phyloP scores from a whole-genome alignment of 257 asterid genomes.

The Anisodus acutangulus region DNA sequence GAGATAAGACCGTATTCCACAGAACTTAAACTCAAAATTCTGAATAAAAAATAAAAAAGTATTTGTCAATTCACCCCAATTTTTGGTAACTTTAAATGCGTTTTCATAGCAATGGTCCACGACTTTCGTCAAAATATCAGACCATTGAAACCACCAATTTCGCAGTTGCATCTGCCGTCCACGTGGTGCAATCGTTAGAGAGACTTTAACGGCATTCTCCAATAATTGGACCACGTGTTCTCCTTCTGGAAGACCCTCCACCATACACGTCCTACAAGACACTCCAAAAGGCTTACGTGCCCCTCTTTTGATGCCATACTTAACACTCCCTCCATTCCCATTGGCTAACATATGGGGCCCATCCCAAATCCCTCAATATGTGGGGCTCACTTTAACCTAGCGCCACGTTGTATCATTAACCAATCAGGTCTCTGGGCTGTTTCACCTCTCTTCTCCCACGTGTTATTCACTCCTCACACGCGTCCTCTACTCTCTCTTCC shows the following conservation, averaged over 20 bases:
- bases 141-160: neutral
- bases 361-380: slow-evolving; percentile 27
- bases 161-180: slow-evolving; percentile 6
- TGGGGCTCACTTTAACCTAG: slow-evolving; percentile 36
- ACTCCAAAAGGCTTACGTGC: slow-evolving; percentile 10
- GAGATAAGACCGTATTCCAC: no score
- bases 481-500: slow-evolving; percentile 6
- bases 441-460: slow-evolving; percentile 41
- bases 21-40: no score
- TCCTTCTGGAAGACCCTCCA: slow-evolving; percentile 20
- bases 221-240: slow-evolving; percentile 31
- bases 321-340: slow-evolving; percentile 46
- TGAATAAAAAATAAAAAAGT: no score
- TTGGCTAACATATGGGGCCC: slow-evolving; percentile 40
- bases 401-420: slow-evolving; percentile 50
- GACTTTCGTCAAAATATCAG: neutral
- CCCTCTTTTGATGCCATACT: neutral
- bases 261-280: neutral
- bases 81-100: no score
- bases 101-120: neutral
- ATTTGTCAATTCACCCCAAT: no score
- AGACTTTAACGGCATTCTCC: neutral
- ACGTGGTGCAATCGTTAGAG: slow-evolving; percentile 24
- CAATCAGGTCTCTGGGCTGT: slow-evolving; percentile 40
- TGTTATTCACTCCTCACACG: slow-evolving; percentile 42